These are phyloP conservation scores for Argentina anserina DNA, from an alignment of 306 rosid species.

Conservation along the genomic window DNA sequence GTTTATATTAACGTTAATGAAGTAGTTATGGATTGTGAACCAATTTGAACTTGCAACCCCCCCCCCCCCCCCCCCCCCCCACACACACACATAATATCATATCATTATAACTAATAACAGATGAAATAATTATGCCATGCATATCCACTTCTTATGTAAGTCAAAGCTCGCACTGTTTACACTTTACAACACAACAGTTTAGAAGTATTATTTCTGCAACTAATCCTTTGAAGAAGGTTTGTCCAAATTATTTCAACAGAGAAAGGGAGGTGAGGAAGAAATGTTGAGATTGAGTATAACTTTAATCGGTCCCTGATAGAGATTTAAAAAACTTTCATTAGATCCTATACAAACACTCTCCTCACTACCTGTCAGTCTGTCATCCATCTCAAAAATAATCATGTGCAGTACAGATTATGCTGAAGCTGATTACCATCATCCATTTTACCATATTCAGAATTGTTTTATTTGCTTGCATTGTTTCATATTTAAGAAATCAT, in stretches of 20 bases:
- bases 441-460: not conserved
- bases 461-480: not conserved
- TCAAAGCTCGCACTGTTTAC: not conserved
- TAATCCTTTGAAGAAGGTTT: not conserved
- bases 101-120: not conserved
- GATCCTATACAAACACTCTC: not conserved
- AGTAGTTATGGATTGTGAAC: not conserved
- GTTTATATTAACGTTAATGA: not conserved
- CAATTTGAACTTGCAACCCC: not conserved
- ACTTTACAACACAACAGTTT: not conserved
- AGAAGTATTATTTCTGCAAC: not conserved
- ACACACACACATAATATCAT: too few species aligned
- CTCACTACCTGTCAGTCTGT: constrained; percentile 8
- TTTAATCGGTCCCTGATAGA: too few species aligned
- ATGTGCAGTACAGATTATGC: not conserved
- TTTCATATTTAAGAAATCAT: not conserved
- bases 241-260: not conserved
- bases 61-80: too few species aligned
- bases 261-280: too few species aligned
- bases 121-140: not conserved
- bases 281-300: too few species aligned
- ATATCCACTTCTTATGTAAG: not conserved
- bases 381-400: not conserved
- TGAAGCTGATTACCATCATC: constrained; percentile 5
- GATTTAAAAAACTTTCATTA: not conserved